Evolutionary conservation across 345 rosid genomes (phyloP), one percentile per base, ranked within the genome.

Genomic region (Salix koriyanagi): DNA sequence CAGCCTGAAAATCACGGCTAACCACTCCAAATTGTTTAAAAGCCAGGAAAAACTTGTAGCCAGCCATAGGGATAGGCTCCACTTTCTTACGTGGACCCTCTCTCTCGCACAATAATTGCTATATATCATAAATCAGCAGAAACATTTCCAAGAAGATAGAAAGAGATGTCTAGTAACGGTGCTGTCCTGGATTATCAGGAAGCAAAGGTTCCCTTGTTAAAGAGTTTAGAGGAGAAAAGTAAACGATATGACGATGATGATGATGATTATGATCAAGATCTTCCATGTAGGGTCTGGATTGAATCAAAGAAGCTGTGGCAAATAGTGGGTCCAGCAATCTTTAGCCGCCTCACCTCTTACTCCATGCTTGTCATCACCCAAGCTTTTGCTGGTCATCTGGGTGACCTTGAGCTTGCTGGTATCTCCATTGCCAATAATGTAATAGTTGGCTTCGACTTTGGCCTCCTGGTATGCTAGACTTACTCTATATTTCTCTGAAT

Each of bases 381-480:
- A 85, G 94, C 99, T 37, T 95, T 90, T 58, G 98, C 98, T 13
- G 99, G 99, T 52, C 98, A 93, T 79, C 84, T 95, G 41, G 99
- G 99, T 0, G 94, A 92, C 69, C 92, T 91, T 21, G 94, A 93
- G 79, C 93, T 96, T 26, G 99, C 96, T n/a, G 98, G 96, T 28
- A 84, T 93, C 46, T 91, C 99, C 77, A 89, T 96, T 41, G 85
- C 90, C n/a, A 85, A 77, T 69, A 96, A 81, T 82, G 92, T 93
- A 82, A 44, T 89, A 73, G 79, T 89, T 34, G 96, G 98, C 26
- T 88, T 96, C 71, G 92, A 91, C 83, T 85, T 88, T 23, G 99
- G 99, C 69, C 96, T 96, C 79, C 13, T 93, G 94, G 99, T 91
- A 91, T 23, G 5, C 34, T 46, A 12, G 26, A 56, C 7, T 0